Evolutionary conservation across 371 early-diverging fungal genomes (phyloP).

Genomic region (Mucor saturninus): DNA sequence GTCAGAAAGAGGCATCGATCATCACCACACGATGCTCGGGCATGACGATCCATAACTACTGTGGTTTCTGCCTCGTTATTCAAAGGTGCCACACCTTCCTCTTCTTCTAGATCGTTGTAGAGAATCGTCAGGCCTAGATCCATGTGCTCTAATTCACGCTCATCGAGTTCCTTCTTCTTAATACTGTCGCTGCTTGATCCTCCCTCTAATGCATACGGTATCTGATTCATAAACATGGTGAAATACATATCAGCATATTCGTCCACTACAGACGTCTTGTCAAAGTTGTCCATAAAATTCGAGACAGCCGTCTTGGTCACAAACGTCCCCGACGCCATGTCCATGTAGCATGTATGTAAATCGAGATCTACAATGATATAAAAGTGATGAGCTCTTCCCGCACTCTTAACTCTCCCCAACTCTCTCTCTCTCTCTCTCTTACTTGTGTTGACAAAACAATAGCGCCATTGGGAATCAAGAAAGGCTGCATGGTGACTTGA

Average conservation of each 20-base stretch:
- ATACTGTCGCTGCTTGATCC: too few species aligned
- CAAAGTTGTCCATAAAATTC: constrained; percentile 56
- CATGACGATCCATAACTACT: constrained; percentile 13
- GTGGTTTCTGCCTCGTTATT: constrained; percentile 9
- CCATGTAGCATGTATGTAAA: constrained; percentile 63
- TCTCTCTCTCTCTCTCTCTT: constrained; percentile 14
- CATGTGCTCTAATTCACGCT: constrained; percentile 20
- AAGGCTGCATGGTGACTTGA: constrained; percentile 53
- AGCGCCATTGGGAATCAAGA: constrained; percentile 64
- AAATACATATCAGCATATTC: constrained; percentile 67
- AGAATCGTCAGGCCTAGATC: constrained; percentile 42
- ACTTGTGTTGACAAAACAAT: constrained; percentile 70
- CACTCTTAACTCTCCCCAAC: too few species aligned
- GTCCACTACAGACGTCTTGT: constrained; percentile 54
- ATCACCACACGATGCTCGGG: constrained; percentile 53
- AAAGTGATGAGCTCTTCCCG: too few species aligned
- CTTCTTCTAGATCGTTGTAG: constrained; percentile 32
- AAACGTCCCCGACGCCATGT: constrained; percentile 61
- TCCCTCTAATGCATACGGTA: constrained; percentile 60
- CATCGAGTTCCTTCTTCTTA: constrained; percentile 1
- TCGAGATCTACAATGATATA: constrained; percentile 39
- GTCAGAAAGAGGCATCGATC: constrained; percentile 66
- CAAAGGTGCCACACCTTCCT: constrained; percentile 6
- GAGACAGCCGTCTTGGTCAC: constrained; percentile 56
- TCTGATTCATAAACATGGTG: constrained; percentile 61